Evolutionary conservation across 2,329 filamentous ascomycete genomes (phyloP).

Genomic region (Neopestalotiopsis sp.): DNA sequence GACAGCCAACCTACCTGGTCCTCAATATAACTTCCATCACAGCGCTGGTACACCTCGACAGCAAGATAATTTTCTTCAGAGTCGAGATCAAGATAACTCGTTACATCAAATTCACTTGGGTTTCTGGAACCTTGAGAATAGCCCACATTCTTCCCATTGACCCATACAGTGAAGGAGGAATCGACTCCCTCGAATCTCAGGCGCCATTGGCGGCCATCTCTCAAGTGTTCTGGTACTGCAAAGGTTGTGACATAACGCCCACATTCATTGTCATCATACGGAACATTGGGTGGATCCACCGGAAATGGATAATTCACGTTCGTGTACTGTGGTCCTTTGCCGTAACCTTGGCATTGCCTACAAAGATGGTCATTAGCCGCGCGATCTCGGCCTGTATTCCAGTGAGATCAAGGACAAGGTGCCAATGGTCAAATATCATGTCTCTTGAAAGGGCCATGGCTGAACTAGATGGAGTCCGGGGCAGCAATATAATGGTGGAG

Average conservation of each 20-base stretch:
- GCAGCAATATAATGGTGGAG: neutral
- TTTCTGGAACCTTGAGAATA: conserved; percentile 78
- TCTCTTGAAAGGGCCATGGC: neutral
- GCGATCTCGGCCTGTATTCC: neutral
- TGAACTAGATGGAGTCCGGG: neutral
- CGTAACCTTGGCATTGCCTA: conserved; percentile 66
- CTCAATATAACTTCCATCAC: conserved; percentile 75
- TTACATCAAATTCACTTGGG: conserved; percentile 75
- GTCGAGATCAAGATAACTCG: conserved; percentile 49
- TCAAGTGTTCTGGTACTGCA: conserved; percentile 50
- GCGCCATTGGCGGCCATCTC: conserved; percentile 60
- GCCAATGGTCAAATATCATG: neutral
- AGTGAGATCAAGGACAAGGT: neutral
- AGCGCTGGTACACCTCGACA: conserved; percentile 75
- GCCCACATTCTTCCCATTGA: conserved; percentile 72
- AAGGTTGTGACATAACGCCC: conserved; percentile 69
- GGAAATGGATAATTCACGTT: conserved; percentile 68
- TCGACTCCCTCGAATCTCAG: conserved; percentile 79
- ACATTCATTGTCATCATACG: conserved; percentile 68
- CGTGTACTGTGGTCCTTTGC: conserved; percentile 65
- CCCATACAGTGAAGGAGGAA: conserved; percentile 72
- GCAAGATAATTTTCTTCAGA: conserved; percentile 60
- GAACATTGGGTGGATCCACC: conserved; percentile 69
- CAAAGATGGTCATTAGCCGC: neutral
- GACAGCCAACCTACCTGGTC: conserved; percentile 51